A percentile compares a stretch with the other conserved stretches of the same genome.
phyloP scores from a whole-genome alignment of 1,284 basidiomycete species.

The Puccinia horiana region DNA sequence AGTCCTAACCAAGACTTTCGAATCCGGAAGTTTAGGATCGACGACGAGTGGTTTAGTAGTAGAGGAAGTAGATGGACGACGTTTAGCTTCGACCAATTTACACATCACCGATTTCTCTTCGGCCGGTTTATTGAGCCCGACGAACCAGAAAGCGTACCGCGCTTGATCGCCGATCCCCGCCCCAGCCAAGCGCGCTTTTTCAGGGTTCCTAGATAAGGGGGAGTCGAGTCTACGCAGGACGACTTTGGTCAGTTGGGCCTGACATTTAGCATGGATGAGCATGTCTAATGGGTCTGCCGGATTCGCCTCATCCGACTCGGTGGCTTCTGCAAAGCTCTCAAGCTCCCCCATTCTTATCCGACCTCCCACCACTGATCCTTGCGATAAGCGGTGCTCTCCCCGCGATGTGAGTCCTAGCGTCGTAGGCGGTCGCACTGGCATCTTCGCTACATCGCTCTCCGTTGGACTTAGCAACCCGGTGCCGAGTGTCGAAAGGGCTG shows the following conservation, averaged over 20 bases:
- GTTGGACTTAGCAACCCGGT: constrained; percentile 8
- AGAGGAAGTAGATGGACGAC: background rate
- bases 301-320: constrained; percentile 2
- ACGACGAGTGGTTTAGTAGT: background rate
- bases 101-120: constrained; percentile 38
- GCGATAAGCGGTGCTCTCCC: background rate
- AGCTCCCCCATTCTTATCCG: background rate
- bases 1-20: constrained; percentile 23
- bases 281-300: constrained; percentile 31
- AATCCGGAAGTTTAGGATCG: background rate
- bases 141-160: constrained; percentile 23
- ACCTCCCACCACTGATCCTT: background rate
- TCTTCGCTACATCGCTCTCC: constrained; percentile 3
- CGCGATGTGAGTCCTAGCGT: background rate
- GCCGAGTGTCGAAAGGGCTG: background rate
- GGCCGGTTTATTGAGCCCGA: background rate
- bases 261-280: background rate
- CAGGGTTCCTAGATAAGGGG: constrained; percentile 23
- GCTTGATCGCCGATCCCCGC: constrained; percentile 40
- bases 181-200: constrained; percentile 10
- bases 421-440: background rate
- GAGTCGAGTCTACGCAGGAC: constrained; percentile 5
- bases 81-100: constrained; percentile 12
- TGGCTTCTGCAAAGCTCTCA: background rate
- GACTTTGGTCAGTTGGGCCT: background rate